A percentile compares a stretch with the other conserved stretches of the same genome.
These are phyloP conservation scores for Aspergillus bombycis DNA, from an alignment of 2,329 filamentous ascomycete species.

Conservation along the genomic window DNA sequence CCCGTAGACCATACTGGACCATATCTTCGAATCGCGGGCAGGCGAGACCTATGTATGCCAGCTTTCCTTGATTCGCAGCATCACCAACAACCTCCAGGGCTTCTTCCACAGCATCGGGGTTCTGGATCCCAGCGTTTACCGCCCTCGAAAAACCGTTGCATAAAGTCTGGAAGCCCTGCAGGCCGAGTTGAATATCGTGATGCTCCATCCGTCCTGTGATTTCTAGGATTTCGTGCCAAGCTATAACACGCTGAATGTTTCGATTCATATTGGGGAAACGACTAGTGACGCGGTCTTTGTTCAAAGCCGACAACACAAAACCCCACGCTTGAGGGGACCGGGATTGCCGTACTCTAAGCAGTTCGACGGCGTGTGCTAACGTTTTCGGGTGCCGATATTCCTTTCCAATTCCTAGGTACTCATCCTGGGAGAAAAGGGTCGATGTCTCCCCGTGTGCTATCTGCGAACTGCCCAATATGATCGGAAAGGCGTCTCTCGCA, in stretches of 20 bases:
- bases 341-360: constrained; percentile 35
- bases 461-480: constrained; percentile 23
- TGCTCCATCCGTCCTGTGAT: constrained; percentile 40
- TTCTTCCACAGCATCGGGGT: constrained; percentile 30
- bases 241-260: constrained; percentile 36
- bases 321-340: constrained; percentile 40
- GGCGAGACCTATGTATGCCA: constrained; percentile 7
- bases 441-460: constrained; percentile 11
- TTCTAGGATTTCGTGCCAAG: constrained; percentile 42
- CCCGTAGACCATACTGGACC: constrained; percentile 31
- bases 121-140: constrained; percentile 34
- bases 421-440: constrained; percentile 25
- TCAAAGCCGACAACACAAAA: constrained; percentile 38
- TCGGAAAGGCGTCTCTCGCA: constrained; percentile 32
- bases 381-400: constrained; percentile 29
- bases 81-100: constrained; percentile 30
- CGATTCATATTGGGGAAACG: constrained; percentile 23
- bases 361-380: constrained; percentile 41
- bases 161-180: constrained; percentile 38
- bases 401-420: constrained; percentile 11
- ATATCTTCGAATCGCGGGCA: constrained; percentile 31
- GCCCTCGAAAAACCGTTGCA: constrained; percentile 41
- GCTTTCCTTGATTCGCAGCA: constrained; percentile 14
- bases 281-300: constrained; percentile 24
- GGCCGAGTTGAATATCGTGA: constrained; percentile 33